Evolutionary conservation across 2,329 filamentous ascomycete genomes (phyloP).

Genomic region (Neofusicoccum ribis): DNA sequence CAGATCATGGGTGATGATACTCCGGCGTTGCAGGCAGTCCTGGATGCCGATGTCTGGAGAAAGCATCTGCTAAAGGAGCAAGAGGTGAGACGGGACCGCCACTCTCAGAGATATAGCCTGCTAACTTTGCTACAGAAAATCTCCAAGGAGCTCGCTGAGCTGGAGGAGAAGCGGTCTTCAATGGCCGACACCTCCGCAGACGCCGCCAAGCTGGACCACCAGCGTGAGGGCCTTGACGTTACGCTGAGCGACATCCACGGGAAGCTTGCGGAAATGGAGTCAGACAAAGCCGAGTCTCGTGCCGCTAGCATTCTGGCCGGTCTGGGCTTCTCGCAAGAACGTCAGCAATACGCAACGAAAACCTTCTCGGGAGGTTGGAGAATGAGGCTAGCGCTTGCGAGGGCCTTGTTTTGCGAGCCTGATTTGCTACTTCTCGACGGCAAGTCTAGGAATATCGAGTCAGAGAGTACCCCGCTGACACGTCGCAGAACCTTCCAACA

Average conservation of each 20-base stretch:
- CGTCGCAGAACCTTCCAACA: slow-evolving; percentile 85
- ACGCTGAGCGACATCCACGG: slow-evolving; percentile 87
- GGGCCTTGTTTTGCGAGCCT: slow-evolving; percentile 96
- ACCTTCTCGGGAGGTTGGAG: slow-evolving; percentile 99
- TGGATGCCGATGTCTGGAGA: slow-evolving; percentile 97
- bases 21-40: slow-evolving; percentile 86
- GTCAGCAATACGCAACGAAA: slow-evolving; percentile 90
- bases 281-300: slow-evolving; percentile 93
- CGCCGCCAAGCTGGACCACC: slow-evolving; percentile 78
- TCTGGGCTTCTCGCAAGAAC: slow-evolving; percentile 91
- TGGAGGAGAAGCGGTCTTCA: slow-evolving; percentile 74
- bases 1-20: slow-evolving; percentile 95
- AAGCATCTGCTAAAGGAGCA: slow-evolving; percentile 92
- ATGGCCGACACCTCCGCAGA: slow-evolving; percentile 92
- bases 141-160: slow-evolving; percentile 67
- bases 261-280: slow-evolving; percentile 98
- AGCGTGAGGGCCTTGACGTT: slow-evolving; percentile 85
- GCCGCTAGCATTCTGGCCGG: slow-evolving; percentile 95
- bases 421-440: slow-evolving; percentile 89
- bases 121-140: slow-evolving; percentile 62
- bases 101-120: background rate
- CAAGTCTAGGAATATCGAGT: slow-evolving; percentile 28
- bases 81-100: slow-evolving; percentile 56
- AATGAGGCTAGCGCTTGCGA: slow-evolving; percentile 92
- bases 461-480: slow-evolving; percentile 15